Base-by-base conservation (phyloP, 2,329 filamentous ascomycete species). In the Teratosphaeria nubilosa region DNA sequence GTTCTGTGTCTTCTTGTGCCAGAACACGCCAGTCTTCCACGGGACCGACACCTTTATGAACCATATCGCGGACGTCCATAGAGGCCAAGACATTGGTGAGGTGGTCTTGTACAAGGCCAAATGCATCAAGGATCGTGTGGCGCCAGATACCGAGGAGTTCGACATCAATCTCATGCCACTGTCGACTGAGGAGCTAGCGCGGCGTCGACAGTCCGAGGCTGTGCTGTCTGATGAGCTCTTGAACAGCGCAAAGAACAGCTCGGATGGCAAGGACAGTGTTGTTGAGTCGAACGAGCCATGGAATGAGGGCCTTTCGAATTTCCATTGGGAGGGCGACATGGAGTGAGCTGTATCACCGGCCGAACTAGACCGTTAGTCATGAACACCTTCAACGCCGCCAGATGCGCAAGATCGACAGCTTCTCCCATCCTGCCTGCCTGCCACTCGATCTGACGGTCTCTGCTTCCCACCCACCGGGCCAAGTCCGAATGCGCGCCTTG, bases 381-480 rank as follows among this genome's bases (percentile, higher is more conserved):
- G 22, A 20, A 54, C 27, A 54, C 13, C 34, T 48, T 60, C 57
- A 59, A 20, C 56, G 58, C 67, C 84, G 82, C 88, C 90, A 95
- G 70, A 96, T 88, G 70, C 91, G 83, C 65, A 97, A 77, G 66
- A 99, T 87, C 69, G 91, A 86, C 73, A 99, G 77, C 76, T 88
- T 95, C 77, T 99, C 94, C 91, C 92, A 96, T 0, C 94, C 94
- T 31, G 88, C 92, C 72, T 87, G 84, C 77, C 86, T 90, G 54
- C 92, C 92, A 73, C 90, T 96, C 56, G 80, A 82, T 6, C 88
- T 87, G 4, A 95, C 91, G 20, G 83, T 89, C 71, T 91, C 85
- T 10, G 83, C 89, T 61, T 73, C 79, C 94, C 92, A 97, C 25
- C 70, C 77, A 13, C 55, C 57, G 22, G 75, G 76, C 83, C 87